Evolutionary conservation across 495 filamentous ascomycete species (phyloP), one percentile per base, ranked within the genome.

Genomic region (Aspergillus sparsus): DNA sequence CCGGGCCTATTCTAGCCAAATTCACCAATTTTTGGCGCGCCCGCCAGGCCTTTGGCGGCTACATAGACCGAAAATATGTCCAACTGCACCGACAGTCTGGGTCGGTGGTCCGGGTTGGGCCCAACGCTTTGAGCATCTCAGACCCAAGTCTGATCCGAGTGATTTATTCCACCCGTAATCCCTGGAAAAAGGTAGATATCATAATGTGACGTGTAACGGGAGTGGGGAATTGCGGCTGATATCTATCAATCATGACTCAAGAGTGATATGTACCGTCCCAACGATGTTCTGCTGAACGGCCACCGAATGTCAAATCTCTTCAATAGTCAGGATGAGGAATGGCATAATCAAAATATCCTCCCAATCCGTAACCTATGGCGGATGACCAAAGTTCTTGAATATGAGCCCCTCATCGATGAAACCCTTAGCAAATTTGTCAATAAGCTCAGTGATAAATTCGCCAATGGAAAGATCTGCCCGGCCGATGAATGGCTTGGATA

Each of bases 81-180:
- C 36, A 62, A 12, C 59, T 76, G 36, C 76, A 79, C 61, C 66
- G 67, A 5, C 63, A 68, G 35, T 62, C 73, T 65, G 76, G 75
- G 8, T 31, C 64, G 8, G 68, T 66, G 15, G 72, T 78, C 27
- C 70, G 72, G 5, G 57, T 77, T 53, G 75, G 72, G 2, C 76
- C 75, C 3, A 74, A 76, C 33, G 45, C 66, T 11, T 51, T 77
- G 49, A 75, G 74, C 49, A 63, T 79, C 27, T 68, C 68, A 6
- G 74, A 78, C 45, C 73, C 73, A 11, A 62, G 39, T 27, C 42
- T 74, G 61, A 69, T 76, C 55, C 66, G 62, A 10, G 44, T 55
- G 37, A 67, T 77, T 10, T 76, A 67, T 49, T 67, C 65, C 53
- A 68, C 67, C 0, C 71, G 66, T 21, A 66, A 58, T 39, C 66